Evolutionary conservation across 164 flowering plant species (phyloP), one percentile per base, ranked within the genome.

Genomic region (Annona cherimola): DNA sequence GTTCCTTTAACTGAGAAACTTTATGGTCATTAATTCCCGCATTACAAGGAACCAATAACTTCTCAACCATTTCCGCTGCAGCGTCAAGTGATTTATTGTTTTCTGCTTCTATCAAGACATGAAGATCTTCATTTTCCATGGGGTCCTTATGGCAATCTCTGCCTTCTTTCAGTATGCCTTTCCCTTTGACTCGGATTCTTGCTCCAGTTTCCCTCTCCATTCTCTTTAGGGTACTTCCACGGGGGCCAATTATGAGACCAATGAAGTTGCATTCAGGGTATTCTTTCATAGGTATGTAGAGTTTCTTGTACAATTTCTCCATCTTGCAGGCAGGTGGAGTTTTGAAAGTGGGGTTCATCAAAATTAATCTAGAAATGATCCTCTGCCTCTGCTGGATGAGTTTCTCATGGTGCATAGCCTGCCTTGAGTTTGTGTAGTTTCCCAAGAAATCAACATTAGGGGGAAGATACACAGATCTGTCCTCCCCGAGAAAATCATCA

Each of bases 131-230:
- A 55, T 74, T 66, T 40, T 81, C 82, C 61, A 70, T 59, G 61
- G 65, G 66, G 60, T 73, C 73, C 3, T 76, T 79, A 46, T 63
- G 74, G 35, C 26, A 40, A 55, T 40, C 11, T 14, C 20, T 50
- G 46, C 44, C 39, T 20, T 57, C 44, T 39, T 61, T 74, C 16
- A 18, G 43, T 35, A 82, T 79, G 5, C 84, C 87, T 74, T 72
- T 79, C 45, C 89, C 87, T 68, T 82, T 76, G 12, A 86, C 39
- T 1, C 42, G 3, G 63, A 86, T 79, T 79, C 44, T 83, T 1
- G 89, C 86, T 3, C 87, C 87, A 54, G 84, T 82, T 74, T 84
- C 78, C 61, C 66, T 80, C 77, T 86, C 82, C 87, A 86, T 80
- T 71, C 78, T 79, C 74, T 81, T 84, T 57, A 69, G 79, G 0